A percentile compares a stretch with the other conserved stretches of the same genome.
Conservation (phyloP, 768 basidiomycete species). For the Phaeotremella skinneri region DNA sequence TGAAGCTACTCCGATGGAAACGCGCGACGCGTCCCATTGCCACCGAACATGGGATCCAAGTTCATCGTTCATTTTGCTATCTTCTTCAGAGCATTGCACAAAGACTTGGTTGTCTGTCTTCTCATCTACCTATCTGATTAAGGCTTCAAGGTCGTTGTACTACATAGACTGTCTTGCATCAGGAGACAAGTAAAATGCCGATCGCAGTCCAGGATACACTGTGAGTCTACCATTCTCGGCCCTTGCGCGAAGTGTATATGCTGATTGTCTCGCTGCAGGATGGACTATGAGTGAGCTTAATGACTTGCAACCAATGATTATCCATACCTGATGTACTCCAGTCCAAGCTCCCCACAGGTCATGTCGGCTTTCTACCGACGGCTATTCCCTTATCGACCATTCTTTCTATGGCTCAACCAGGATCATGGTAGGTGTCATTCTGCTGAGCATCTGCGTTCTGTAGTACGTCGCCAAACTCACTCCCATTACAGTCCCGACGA, state of each 20-base stretch:
- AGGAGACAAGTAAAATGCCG: conserved; percentile 22
- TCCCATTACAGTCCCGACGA: conserved; percentile 57
- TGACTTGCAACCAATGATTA: background rate
- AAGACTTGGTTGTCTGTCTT: too few species aligned
- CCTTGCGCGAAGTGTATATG: background rate
- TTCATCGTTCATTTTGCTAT: too few species aligned
- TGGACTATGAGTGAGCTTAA: conserved; percentile 30
- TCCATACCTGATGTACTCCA: conserved; percentile 5
- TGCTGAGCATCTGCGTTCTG: background rate
- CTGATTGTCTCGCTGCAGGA: conserved; percentile 17
- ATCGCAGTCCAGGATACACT: conserved; percentile 21
- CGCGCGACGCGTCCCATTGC: too few species aligned
- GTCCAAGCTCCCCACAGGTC: conserved; percentile 59
- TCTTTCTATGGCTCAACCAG: conserved; percentile 94
- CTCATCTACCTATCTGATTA: too few species aligned
- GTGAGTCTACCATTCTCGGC: conserved; percentile 7
- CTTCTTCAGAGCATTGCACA: too few species aligned
- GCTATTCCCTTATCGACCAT: conserved; percentile 89
- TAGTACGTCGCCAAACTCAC: background rate
- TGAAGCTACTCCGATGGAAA: too few species aligned
- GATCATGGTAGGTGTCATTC: conserved; percentile 59
- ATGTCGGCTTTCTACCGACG: conserved; percentile 81
- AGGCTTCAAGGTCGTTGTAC: too few species aligned
- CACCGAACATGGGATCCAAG: too few species aligned
- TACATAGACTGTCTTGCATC: too few species aligned